Percentiles rank a stretch among this genome's conserved stretches.
phyloP scores from a whole-genome alignment of 164 flowering plant genomes.

The Vitis riparia region DNA sequence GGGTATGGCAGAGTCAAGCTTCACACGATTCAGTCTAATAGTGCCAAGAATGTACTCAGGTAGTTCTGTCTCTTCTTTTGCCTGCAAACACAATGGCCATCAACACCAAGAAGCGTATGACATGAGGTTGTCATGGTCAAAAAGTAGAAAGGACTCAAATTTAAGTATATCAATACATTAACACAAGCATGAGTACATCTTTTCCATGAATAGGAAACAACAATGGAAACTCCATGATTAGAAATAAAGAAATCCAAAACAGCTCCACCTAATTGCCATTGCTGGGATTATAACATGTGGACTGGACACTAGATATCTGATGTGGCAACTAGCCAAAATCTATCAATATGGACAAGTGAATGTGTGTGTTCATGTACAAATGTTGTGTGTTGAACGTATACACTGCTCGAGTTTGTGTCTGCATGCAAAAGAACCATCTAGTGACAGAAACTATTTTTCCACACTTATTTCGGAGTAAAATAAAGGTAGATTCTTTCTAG shows the following conservation, averaged over 20 bases:
- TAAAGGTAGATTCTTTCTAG: no score
- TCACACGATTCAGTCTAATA: conserved; percentile 72
- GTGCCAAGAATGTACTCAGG: conserved; percentile 96
- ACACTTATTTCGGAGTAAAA: no score
- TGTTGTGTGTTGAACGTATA: no score
- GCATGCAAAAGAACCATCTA: no score
- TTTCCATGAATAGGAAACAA: neutral
- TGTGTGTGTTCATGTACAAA: no score
- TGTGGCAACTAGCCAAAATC: no score
- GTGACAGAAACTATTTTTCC: no score
- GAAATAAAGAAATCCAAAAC: neutral
- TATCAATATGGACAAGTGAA: no score
- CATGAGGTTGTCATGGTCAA: neutral
- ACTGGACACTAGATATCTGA: no score
- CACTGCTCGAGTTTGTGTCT: no score
- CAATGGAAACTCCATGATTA: neutral
- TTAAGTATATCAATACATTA: neutral
- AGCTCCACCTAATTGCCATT: neutral
- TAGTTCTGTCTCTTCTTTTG: conserved; percentile 74
- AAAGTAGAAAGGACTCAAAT: neutral
- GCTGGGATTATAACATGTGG: neutral
- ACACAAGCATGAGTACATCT: neutral
- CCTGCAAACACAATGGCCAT: conserved; percentile 47
- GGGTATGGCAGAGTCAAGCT: conserved; percentile 65
- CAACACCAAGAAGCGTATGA: neutral